Conservation (phyloP, 2,329 filamentous ascomycete genomes). For the Colletotrichum ledebouriae region DNA sequence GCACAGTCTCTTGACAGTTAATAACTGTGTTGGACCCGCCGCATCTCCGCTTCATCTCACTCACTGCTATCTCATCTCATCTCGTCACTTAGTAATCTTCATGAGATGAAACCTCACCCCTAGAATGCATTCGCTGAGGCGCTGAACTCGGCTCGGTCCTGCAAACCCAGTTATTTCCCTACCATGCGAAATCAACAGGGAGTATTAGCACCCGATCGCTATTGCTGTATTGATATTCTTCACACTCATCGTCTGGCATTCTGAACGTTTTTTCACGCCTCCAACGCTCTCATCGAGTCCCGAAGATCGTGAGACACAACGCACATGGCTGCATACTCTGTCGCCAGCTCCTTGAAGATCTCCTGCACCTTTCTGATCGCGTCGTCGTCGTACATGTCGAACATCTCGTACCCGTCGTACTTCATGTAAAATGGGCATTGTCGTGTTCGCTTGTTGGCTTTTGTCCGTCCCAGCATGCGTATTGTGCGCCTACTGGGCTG, state of each 20-base stretch:
- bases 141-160: background rate
- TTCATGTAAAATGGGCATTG: background rate
- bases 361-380: background rate
- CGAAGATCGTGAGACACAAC: conserved; percentile 4
- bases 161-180: too few species aligned
- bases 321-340: conserved; percentile 7
- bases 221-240: too few species aligned
- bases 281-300: conserved; percentile 4
- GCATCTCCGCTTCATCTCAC: background rate
- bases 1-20: background rate
- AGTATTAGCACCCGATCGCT: too few species aligned
- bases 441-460: background rate
- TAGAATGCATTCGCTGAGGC: background rate
- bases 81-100: background rate
- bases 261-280: background rate
- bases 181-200: too few species aligned
- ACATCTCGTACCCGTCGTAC: conserved; percentile 1
- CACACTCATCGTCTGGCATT: too few species aligned
- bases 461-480: background rate
- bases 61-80: background rate
- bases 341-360: conserved; percentile 6
- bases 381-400: background rate
- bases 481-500: background rate
- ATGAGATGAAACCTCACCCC: too few species aligned
- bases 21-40: too few species aligned